A percentile compares a stretch with the other conserved stretches of the same genome.
Conservation (phyloP, 345 rosid genomes). For the Linum lewisii region DNA sequence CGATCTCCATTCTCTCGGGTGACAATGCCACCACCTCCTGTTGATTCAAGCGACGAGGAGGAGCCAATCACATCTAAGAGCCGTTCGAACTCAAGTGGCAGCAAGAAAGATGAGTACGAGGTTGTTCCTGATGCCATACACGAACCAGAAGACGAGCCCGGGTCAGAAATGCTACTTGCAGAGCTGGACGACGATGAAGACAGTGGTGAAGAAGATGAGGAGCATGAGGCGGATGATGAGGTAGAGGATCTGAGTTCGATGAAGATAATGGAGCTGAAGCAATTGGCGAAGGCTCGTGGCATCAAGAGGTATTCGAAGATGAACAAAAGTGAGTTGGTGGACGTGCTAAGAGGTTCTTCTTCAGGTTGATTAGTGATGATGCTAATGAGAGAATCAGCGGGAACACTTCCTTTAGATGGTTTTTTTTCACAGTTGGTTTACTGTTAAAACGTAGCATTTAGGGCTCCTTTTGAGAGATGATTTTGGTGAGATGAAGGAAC, state of each 20-base stretch:
- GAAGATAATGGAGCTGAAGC: constrained; percentile 63
- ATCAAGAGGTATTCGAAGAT: constrained; percentile 75
- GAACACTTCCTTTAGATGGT: too few relatives aligned
- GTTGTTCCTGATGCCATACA: too few relatives aligned
- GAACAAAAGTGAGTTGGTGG: constrained; percentile 63
- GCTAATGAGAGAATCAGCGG: too few relatives aligned
- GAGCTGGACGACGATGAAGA: constrained; percentile 17
- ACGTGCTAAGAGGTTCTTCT: constrained; percentile 34
- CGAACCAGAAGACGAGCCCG: too few relatives aligned
- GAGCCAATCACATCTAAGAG: constrained; percentile 16
- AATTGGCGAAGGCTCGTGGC: constrained; percentile 68
- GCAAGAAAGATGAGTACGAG: too few relatives aligned
- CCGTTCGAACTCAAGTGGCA: too few relatives aligned
- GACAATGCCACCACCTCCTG: constrained; percentile 32
- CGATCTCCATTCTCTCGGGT: constrained; percentile 57
- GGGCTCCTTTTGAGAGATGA: too few relatives aligned
- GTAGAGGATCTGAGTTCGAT: constrained; percentile 37
- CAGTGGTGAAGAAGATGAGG: constrained; percentile 19
- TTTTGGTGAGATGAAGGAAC: too few relatives aligned
- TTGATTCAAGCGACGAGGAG: constrained; percentile 26
- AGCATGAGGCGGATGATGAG: not conserved
- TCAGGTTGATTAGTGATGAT: constrained; percentile 20
- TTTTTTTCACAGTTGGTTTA: too few relatives aligned
- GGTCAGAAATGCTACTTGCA: constrained; percentile 14
- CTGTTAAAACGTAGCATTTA: too few relatives aligned